These are phyloP conservation scores for Fusarium subglutinans DNA, from an alignment of 2,329 filamentous ascomycete genomes.

Conservation along the genomic window DNA sequence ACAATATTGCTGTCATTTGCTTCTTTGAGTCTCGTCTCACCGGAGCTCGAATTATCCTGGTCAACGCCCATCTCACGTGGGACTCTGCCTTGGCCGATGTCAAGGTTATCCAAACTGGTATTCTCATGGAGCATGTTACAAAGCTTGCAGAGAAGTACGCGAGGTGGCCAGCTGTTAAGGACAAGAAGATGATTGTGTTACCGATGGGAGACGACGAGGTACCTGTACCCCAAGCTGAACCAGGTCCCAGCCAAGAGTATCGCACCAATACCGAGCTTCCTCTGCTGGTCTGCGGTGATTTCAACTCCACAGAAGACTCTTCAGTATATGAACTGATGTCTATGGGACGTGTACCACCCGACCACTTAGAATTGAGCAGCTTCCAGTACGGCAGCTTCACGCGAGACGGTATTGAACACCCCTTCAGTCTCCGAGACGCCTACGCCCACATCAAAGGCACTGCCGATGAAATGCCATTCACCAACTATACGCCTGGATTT, in stretches of 20 bases:
- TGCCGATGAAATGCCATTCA: conserved; percentile 86
- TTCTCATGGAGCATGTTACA: conserved; percentile 90
- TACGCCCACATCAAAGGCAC: conserved; percentile 86
- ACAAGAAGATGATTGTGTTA: conserved; percentile 73
- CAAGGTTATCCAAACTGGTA: conserved; percentile 95
- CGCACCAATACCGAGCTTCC: conserved; percentile 87
- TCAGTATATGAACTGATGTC: conserved; percentile 92
- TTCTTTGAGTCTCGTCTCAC: conserved; percentile 94
- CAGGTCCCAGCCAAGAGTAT: conserved; percentile 87
- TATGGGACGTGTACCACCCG: conserved; percentile 78
- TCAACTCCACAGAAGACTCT: conserved; percentile 89
- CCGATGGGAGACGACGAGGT: conserved; percentile 56
- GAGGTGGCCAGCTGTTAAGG: conserved; percentile 79
- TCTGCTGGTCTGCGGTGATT: conserved; percentile 90
- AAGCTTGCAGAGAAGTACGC: conserved; percentile 88
- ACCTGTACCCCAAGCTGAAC: conserved; percentile 65
- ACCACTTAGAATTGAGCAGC: conserved; percentile 81
- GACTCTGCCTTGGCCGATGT: conserved; percentile 91
- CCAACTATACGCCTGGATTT: conserved; percentile 97
- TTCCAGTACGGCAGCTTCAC: conserved; percentile 95
- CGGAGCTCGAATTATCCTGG: conserved; percentile 90
- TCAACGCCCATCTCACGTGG: conserved; percentile 96
- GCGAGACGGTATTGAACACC: conserved; percentile 89
- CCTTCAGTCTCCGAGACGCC: conserved; percentile 91
- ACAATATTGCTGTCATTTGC: conserved; percentile 92